These are phyloP conservation scores for Chrysoporthe austroafricana DNA, from an alignment of 2,329 filamentous ascomycete genomes.

Conservation along the genomic window DNA sequence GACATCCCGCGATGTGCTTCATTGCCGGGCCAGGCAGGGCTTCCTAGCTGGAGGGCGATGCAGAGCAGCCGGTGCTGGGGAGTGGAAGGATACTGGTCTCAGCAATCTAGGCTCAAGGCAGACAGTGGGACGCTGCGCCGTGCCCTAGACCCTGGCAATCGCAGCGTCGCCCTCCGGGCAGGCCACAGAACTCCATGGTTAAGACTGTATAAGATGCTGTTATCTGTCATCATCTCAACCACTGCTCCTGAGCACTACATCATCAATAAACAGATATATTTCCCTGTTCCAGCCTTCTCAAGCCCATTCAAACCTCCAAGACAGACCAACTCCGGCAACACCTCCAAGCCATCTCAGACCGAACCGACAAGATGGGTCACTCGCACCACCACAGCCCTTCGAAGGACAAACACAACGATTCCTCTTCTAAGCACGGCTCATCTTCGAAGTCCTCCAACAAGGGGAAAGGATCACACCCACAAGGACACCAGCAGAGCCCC, in stretches of 20 bases:
- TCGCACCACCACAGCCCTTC: not conserved
- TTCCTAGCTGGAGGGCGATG: not conserved
- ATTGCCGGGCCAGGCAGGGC: not conserved
- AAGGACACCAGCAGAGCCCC: not conserved
- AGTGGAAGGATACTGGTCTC: not conserved
- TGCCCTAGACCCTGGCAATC: not conserved
- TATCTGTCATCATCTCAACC: not conserved
- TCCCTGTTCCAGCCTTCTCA: not conserved
- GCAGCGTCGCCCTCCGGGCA: not conserved
- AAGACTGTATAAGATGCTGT: not conserved
- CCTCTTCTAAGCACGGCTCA: not conserved
- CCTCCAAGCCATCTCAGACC: not conserved
- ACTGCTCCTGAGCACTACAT: not conserved
- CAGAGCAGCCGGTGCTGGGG: not conserved
- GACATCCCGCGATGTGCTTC: not conserved
- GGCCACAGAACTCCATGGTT: not conserved
- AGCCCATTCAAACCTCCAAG: not conserved
- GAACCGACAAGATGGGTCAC: not conserved
- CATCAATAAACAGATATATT: not conserved
- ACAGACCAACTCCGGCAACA: not conserved
- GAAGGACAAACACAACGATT: not conserved
- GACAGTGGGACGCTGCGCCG: not conserved
- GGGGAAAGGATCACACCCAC: not conserved
- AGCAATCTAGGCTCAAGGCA: not conserved
- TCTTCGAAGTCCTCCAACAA: not conserved